These are phyloP conservation scores for Hypoxylon fuscum DNA, from an alignment of 495 filamentous ascomycete genomes.

Conservation along the genomic window DNA sequence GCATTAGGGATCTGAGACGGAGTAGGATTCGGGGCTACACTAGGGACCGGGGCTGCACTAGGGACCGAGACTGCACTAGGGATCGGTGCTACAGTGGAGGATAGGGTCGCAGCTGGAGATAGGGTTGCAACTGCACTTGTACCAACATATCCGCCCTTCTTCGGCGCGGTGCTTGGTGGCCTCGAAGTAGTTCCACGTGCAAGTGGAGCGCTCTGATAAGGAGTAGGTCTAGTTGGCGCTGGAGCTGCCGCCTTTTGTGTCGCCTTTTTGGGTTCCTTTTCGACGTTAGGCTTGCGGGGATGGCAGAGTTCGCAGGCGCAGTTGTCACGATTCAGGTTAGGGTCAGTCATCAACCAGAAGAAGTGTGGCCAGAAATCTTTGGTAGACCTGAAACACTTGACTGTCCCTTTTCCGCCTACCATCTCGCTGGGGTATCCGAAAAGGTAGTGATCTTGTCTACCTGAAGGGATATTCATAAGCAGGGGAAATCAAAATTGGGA, in stretches of 20 bases:
- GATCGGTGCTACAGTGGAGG: too few species aligned
- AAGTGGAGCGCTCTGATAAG: neutral
- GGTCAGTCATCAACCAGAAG: slow-evolving; percentile 49
- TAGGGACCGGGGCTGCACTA: too few species aligned
- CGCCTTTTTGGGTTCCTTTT: neutral
- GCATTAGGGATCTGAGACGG: too few species aligned
- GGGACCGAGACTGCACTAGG: too few species aligned
- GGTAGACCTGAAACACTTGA: slow-evolving; percentile 47
- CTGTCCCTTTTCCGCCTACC: neutral
- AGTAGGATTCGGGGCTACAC: too few species aligned
- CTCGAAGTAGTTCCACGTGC: neutral
- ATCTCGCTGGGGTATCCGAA: slow-evolving; percentile 52
- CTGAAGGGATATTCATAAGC: neutral
- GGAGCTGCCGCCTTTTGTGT: neutral
- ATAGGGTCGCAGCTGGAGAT: too few species aligned
- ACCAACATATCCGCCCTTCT: slow-evolving; percentile 6
- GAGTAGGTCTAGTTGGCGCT: neutral
- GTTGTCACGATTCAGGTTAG: slow-evolving; percentile 38
- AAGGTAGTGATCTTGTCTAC: slow-evolving; percentile 49
- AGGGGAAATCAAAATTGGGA: neutral
- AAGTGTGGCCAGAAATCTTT: slow-evolving; percentile 54
- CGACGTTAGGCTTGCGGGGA: neutral
- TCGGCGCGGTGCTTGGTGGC: slow-evolving; percentile 13
- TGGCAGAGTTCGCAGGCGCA: slow-evolving; percentile 50
- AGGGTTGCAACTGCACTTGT: too few species aligned